phyloP scores from a whole-genome alignment of 2,329 filamentous ascomycete species.

The Trichoderma semiorbis region DNA sequence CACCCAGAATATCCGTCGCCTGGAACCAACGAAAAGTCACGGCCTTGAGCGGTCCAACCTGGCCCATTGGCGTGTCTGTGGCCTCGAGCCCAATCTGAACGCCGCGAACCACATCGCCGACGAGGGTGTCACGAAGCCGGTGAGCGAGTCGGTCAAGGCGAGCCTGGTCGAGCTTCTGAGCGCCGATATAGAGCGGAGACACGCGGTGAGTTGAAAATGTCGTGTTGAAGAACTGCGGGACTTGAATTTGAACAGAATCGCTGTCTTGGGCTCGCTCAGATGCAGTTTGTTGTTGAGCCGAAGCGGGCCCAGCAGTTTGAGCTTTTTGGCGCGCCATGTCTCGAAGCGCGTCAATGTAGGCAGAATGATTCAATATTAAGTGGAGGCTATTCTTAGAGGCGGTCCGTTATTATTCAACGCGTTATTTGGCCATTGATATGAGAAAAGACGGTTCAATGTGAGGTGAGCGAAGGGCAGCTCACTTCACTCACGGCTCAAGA shows the following conservation, averaged over 20 bases:
- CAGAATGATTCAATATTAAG: neutral
- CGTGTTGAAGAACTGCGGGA: constrained; percentile 53
- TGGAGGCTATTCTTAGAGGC: neutral
- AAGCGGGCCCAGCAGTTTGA: neutral
- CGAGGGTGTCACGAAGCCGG: constrained; percentile 51
- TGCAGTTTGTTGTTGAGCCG: neutral
- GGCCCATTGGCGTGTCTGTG: constrained; percentile 38
- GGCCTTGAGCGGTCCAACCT: constrained; percentile 42
- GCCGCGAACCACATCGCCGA: constrained; percentile 58
- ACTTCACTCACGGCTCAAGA: neutral
- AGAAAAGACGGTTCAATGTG: neutral
- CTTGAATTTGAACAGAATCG: constrained; percentile 25
- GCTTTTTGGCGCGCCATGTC: constrained; percentile 13
- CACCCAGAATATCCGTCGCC: constrained; percentile 32
- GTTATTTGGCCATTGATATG: neutral
- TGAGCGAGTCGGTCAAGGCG: constrained; percentile 44
- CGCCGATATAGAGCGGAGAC: constrained; percentile 51
- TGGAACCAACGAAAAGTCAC: constrained; percentile 49
- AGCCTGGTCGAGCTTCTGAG: constrained; percentile 34
- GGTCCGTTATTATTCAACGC: neutral
- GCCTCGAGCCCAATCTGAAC: constrained; percentile 51
- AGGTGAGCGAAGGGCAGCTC: neutral
- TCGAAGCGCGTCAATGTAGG: neutral
- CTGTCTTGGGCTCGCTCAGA: neutral
- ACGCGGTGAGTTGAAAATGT: constrained; percentile 56